A percentile compares a stretch with the other conserved stretches of the same genome.
Evolutionary conservation across 495 filamentous ascomycete species (phyloP).

Genomic region (Penicillium taxi): DNA sequence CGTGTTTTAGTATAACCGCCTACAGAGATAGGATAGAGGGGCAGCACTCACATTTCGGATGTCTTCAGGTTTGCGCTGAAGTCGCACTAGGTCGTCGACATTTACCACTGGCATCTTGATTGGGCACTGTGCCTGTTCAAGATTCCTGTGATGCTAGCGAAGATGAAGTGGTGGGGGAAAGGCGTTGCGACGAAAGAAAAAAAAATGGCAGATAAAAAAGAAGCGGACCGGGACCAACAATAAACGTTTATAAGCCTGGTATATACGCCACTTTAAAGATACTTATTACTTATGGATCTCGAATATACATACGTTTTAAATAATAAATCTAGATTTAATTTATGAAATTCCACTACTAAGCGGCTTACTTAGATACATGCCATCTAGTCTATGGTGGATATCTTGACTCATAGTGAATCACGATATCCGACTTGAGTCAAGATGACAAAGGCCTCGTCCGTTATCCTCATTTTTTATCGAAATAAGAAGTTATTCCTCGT

Average conservation of each 20-base stretch:
- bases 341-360: too few species aligned
- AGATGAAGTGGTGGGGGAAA: conserved; percentile 12
- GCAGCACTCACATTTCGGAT: conserved; percentile 70
- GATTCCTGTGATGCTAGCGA: conserved; percentile 4
- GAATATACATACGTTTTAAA: too few species aligned
- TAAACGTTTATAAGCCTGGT: too few species aligned
- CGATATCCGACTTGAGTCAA: conserved; percentile 5
- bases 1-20: conserved; percentile 23
- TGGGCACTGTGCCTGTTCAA: conserved; percentile 13
- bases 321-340: too few species aligned
- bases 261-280: too few species aligned
- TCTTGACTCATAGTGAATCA: too few species aligned
- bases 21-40: conserved; percentile 29
- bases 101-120: conserved; percentile 78
- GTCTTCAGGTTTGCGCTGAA: conserved; percentile 76
- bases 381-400: too few species aligned
- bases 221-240: conserved; percentile 1
- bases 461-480: neutral
- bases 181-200: conserved; percentile 14
- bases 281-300: too few species aligned
- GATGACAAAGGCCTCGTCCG: neutral
- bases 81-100: conserved; percentile 73
- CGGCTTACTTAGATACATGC: too few species aligned
- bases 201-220: conserved; percentile 23
- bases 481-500: conserved; percentile 33